Evolutionary conservation across 768 basidiomycete genomes (phyloP), one percentile per base, ranked within the genome.

Genomic region (Leccinum fibrillosum): DNA sequence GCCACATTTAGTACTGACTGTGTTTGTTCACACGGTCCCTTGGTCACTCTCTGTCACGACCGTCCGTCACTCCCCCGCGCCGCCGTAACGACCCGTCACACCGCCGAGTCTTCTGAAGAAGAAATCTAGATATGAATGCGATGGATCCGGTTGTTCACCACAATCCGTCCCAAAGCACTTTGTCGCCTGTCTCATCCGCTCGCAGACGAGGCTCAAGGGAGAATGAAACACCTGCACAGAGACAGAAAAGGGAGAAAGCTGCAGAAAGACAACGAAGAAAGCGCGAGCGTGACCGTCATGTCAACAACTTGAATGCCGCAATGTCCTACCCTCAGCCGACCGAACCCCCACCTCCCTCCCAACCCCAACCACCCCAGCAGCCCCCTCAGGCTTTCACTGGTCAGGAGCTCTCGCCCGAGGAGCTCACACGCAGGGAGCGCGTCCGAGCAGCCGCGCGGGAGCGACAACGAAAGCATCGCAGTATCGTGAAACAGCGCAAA

Each of bases 241-340:
- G 83, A 63, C 78, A 83, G 65, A 92, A 92, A 71, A 83, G 91
- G 64, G 89, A 90, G 79, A 92, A 92, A 72, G 91, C 91, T 1
- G 89, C 92, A 44, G 91, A 92, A 71, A 79, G 91, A 59, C 91
- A 93, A 71, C 83, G 91, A 49, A 72, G 89, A 61, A 93, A 93
- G 71, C 85, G 91, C 52, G 91, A 91, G 75, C 82, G 89, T 66
- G 81, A 81, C 72, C 75, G 81, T 49, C 76, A 77, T 66, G 77
- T 75, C 32, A 73, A 74, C 63, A 69, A 68, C 57, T 7, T 74
- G 54, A 74, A 73, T 59, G 79, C 78, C 44, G 75, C 78, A 52
- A 77, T 81, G 70, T 65, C 76, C 59, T 77, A 76, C 61, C 64
- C 75, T 55, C 68, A 69, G 49, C 66, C 70, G 49, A 67, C 66